Evolutionary conservation across 2,329 filamentous ascomycete genomes (phyloP), one percentile per base, ranked within the genome.

Genomic region (Penicillium sp.): DNA sequence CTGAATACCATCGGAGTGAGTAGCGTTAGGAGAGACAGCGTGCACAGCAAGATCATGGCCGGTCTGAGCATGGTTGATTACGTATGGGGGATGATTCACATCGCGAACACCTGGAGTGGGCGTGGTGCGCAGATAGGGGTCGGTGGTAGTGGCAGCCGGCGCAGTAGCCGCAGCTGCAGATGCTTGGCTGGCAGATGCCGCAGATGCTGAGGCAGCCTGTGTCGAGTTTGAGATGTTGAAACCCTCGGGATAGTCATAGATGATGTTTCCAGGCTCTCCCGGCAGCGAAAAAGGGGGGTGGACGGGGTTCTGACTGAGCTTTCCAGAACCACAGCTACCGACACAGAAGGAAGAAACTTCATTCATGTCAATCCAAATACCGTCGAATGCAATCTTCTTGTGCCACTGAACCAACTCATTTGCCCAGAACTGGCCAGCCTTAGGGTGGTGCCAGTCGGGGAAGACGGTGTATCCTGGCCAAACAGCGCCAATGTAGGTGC

Each of bases 1-100:
- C 43, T 85, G 74, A 1, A 86, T 81, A 4, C 90, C 91, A 67
- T 91, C 89, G 49, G 85, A 80, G 70, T 95, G 90, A 2, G 89
- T 92, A 0, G 91, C 89, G 69, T 95, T 92, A 0, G 91, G 90
- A 61, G 86, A 87, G 28, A 93, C 83, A 1, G 91, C 90, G 68
- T 91, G 87, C 2, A 88, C 87, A 16, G 86, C 88, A 25, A 94
- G 82, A 69, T 91, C 89, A 16, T 89, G 90, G 6, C 75, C 75
- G 11, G 59, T 63, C 46, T 90, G 83, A 43, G 87, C 84, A 72
- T 93, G 85, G 73, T 93, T 87, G 71, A 94, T 89, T 6, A 87
- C 85, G 69, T 94, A 95, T 2, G 91, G 89, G 25, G 91, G 91
- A 67, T 88, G 83, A 69, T 92, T 86, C 59, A 94, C 77, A 68